Evolutionary conservation across 345 rosid genomes (phyloP).

Genomic region (Sonneratia caseolaris): DNA sequence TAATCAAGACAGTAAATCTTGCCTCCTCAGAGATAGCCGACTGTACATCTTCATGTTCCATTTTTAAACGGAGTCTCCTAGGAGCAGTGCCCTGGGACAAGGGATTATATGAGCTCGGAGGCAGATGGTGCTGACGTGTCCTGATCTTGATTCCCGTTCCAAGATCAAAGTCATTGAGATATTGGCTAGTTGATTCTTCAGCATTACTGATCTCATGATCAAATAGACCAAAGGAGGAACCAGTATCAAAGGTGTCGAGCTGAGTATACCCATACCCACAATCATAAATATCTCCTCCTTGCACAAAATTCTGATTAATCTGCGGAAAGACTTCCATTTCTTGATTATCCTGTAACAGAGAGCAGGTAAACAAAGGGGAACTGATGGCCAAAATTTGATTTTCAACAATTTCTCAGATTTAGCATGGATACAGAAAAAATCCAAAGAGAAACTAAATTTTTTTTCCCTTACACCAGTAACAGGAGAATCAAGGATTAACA

Average conservation of each 20-base stretch:
- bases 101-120: conserved; percentile 14
- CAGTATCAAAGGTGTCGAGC: conserved; percentile 28
- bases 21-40: conserved; percentile 34
- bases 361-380: neutral
- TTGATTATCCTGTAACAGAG: neutral
- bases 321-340: neutral
- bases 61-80: conserved; percentile 46
- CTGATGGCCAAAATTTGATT: neutral
- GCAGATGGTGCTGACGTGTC: conserved; percentile 30
- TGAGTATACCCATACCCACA: conserved; percentile 13
- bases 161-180: conserved; percentile 20
- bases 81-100: conserved; percentile 53
- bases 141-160: conserved; percentile 42
- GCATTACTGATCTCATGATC: conserved; percentile 17
- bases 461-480: neutral
- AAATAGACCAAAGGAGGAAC: conserved; percentile 28
- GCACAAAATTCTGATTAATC: conserved; percentile 1
- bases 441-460: neutral
- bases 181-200: conserved; percentile 23
- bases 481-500: neutral
- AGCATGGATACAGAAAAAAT: neutral
- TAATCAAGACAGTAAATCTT: neutral
- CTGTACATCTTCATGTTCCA: conserved; percentile 25
- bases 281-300: neutral
- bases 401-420: neutral